phyloP scores from a whole-genome alignment of 2,329 filamentous ascomycete species.

The Seiridium cupressi region DNA sequence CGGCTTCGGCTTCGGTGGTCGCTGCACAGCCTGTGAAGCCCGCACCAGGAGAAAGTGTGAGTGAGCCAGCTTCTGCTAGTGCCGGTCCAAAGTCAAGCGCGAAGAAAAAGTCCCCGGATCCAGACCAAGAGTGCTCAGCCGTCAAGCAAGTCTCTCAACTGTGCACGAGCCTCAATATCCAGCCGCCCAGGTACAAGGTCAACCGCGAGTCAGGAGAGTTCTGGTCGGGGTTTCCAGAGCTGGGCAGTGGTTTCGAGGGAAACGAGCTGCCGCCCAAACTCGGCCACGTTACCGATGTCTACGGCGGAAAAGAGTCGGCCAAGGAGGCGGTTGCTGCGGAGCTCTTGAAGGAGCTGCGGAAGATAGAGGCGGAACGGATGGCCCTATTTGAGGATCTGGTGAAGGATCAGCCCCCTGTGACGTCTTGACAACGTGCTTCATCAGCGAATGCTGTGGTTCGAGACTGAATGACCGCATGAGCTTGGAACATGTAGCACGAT shows the following conservation, averaged over 20 bases:
- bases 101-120: too few relatives aligned
- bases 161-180: background rate
- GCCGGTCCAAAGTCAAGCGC: too few relatives aligned
- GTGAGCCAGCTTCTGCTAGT: background rate
- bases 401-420: background rate
- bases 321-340: conserved; percentile 37
- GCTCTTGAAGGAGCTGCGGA: conserved; percentile 34
- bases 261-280: conserved; percentile 26
- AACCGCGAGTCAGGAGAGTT: background rate
- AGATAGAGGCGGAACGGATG: conserved; percentile 19
- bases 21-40: background rate
- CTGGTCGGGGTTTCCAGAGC: background rate
- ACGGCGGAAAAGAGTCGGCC: conserved; percentile 32
- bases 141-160: background rate
- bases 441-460: too few relatives aligned
- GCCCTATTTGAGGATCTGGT: background rate
- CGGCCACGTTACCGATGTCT: conserved; percentile 30
- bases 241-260: background rate
- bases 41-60: background rate
- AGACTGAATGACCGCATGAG: too few relatives aligned
- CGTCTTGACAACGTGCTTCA: too few relatives aligned
- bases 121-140: background rate
- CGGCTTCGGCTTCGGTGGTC: background rate
- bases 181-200: background rate
- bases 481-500: too few relatives aligned